Evolutionary conservation across 2,329 filamentous ascomycete species (phyloP).

Genomic region (Chlorencoelia australis): DNA sequence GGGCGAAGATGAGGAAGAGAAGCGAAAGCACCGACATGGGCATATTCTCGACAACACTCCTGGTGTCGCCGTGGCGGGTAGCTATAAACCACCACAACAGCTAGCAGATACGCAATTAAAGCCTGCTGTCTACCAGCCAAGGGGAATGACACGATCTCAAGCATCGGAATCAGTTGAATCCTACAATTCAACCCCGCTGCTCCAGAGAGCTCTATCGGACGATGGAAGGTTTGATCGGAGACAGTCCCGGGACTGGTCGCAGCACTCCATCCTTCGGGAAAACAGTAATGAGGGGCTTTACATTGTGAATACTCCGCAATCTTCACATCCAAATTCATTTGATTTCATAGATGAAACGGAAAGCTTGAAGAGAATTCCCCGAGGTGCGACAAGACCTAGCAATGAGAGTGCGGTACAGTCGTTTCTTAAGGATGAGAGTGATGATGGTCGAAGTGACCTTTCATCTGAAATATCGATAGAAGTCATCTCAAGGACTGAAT

Average conservation of each 20-base stretch:
- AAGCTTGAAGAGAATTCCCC: slow-evolving; percentile 31
- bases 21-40: slow-evolving; percentile 36
- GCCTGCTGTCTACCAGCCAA: slow-evolving; percentile 23
- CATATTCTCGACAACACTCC: slow-evolving; percentile 35
- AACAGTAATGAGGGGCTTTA: slow-evolving; percentile 31
- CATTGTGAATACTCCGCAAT: slow-evolving; percentile 17
- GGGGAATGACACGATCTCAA: slow-evolving; percentile 10
- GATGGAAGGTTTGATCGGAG: slow-evolving; percentile 34
- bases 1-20: slow-evolving; percentile 28
- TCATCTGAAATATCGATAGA: slow-evolving; percentile 53
- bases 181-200: slow-evolving; percentile 65
- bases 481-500: slow-evolving; percentile 28
- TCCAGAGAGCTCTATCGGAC: slow-evolving; percentile 55
- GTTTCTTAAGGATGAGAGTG: slow-evolving; percentile 23
- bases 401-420: slow-evolving; percentile 27
- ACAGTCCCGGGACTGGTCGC: slow-evolving; percentile 39
- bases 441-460: slow-evolving; percentile 40
- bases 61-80: slow-evolving; percentile 19
- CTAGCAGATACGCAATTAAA: slow-evolving; percentile 16
- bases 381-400: slow-evolving; percentile 12
- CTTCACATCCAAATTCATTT: slow-evolving; percentile 37
- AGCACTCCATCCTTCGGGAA: slow-evolving; percentile 43
- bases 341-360: slow-evolving; percentile 45
- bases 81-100: slow-evolving; percentile 15
- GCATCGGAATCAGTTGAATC: slow-evolving; percentile 47